Evolutionary conservation across 2,329 filamentous ascomycete species (phyloP).

Genomic region (Cladosporium sp.): DNA sequence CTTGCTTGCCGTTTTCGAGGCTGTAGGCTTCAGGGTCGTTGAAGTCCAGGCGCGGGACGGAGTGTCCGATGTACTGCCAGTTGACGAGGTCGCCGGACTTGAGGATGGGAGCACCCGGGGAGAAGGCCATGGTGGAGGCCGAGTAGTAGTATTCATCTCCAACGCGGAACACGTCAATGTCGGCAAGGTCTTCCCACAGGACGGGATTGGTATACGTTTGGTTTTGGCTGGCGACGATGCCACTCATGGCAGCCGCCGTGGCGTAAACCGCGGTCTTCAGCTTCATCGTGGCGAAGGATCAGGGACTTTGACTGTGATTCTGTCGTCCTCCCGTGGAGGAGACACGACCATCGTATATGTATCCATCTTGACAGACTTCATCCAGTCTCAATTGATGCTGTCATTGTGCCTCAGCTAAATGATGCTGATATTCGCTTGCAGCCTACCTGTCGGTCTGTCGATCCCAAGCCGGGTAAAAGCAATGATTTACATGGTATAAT

Average conservation of each 20-base stretch:
- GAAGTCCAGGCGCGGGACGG: constrained; percentile 34
- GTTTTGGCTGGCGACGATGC: not conserved
- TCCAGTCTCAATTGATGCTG: not conserved
- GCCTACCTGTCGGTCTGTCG: not conserved
- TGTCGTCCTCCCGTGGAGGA: too few species aligned
- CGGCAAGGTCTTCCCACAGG: constrained; percentile 51
- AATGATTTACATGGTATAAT: not conserved
- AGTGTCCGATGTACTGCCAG: constrained; percentile 40
- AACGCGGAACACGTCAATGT: constrained; percentile 49
- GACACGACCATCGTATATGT: not conserved
- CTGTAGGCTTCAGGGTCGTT: constrained; percentile 23
- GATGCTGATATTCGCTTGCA: not conserved
- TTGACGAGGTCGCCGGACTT: constrained; percentile 50
- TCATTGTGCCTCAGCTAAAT: not conserved
- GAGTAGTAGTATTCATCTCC: constrained; percentile 49
- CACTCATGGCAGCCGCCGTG: not conserved
- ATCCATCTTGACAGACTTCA: not conserved
- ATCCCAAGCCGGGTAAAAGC: constrained; percentile 8
- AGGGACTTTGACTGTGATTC: not conserved
- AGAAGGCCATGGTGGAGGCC: constrained; percentile 52
- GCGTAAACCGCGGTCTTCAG: not conserved
- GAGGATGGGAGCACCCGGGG: constrained; percentile 51
- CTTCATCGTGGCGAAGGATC: not conserved
- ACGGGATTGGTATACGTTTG: constrained; percentile 44
- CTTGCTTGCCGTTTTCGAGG: constrained; percentile 42